Evolutionary conservation across 2,329 filamentous ascomycete species (phyloP).

Genomic region (Ramularia endophylla): DNA sequence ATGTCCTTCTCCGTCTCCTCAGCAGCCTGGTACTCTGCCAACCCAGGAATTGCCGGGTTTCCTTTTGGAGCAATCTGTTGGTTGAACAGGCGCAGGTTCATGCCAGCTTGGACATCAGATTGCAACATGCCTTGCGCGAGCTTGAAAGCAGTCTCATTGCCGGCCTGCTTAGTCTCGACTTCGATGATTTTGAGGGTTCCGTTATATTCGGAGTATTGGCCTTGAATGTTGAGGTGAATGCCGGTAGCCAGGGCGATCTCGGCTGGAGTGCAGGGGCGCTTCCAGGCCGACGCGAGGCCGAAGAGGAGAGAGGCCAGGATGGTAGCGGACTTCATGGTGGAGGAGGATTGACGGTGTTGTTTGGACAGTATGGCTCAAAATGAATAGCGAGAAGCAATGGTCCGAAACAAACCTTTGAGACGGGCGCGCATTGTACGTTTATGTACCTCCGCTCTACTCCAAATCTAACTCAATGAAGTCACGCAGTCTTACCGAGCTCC

Average conservation of each 20-base stretch:
- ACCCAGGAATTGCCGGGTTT: slow-evolving; percentile 16
- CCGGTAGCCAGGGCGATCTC: slow-evolving; percentile 19
- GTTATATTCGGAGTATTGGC: slow-evolving; percentile 20
- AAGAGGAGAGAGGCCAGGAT: slow-evolving; percentile 1
- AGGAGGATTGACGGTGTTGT: neutral
- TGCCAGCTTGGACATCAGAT: slow-evolving; percentile 12
- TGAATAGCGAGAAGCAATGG: too few relatives aligned
- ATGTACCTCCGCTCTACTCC: too few relatives aligned
- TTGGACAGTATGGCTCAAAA: too few relatives aligned
- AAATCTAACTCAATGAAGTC: too few relatives aligned
- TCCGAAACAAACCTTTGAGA: too few relatives aligned
- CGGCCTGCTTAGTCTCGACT: slow-evolving; percentile 7
- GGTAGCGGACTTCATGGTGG: slow-evolving; percentile 11
- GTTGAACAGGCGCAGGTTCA: slow-evolving; percentile 20
- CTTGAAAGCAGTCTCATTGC: slow-evolving; percentile 10
- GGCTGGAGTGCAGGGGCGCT: slow-evolving; percentile 9
- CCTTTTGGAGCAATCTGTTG: slow-evolving; percentile 18
- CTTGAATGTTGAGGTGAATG: slow-evolving; percentile 23
- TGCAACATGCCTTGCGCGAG: slow-evolving; percentile 14
- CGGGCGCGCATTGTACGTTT: too few relatives aligned
- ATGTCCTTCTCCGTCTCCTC: slow-evolving; percentile 17
- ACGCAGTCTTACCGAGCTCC: too few relatives aligned
- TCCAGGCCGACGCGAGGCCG: slow-evolving; percentile 6
- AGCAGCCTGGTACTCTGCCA: slow-evolving; percentile 16
- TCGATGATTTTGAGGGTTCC: slow-evolving; percentile 13